Evolutionary conservation across 331 rosid genomes (phyloP).

Genomic region (Acacia concinna): DNA sequence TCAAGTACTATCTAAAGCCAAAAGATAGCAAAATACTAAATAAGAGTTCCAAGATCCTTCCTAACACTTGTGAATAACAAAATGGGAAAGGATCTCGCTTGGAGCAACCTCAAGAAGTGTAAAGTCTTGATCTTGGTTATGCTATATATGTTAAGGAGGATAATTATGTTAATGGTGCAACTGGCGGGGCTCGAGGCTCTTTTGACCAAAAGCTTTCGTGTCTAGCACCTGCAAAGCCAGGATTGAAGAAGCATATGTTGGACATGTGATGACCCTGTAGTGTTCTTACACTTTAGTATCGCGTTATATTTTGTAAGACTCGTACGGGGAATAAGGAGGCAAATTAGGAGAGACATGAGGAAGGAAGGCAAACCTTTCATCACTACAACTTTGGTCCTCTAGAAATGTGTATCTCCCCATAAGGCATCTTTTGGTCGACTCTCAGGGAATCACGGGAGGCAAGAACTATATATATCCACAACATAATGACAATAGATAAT

Average conservation of each 20-base stretch:
- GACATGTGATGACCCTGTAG: not conserved
- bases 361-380: slow-evolving; percentile 35
- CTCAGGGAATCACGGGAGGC: slow-evolving; percentile 53
- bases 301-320: not conserved
- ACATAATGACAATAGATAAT: slow-evolving; percentile 1
- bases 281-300: not conserved
- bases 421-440: slow-evolving; percentile 62
- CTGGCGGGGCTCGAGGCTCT: not conserved
- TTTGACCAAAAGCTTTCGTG: not conserved
- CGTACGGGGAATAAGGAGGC: slow-evolving; percentile 4
- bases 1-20: not conserved
- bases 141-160: not conserved
- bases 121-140: not conserved
- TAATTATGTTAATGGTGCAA: not conserved
- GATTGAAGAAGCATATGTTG: not conserved
- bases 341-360: slow-evolving; percentile 10
- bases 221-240: not conserved
- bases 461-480: slow-evolving; percentile 47
- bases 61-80: not conserved
- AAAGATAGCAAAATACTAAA: not conserved
- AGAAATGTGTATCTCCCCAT: slow-evolving; percentile 61
- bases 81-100: not conserved
- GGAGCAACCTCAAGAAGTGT: not conserved
- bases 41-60: not conserved
- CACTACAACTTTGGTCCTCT: slow-evolving; percentile 75